phyloP scores from a whole-genome alignment of 2,329 filamentous ascomycete genomes.

The Kalmusia sp. region DNA sequence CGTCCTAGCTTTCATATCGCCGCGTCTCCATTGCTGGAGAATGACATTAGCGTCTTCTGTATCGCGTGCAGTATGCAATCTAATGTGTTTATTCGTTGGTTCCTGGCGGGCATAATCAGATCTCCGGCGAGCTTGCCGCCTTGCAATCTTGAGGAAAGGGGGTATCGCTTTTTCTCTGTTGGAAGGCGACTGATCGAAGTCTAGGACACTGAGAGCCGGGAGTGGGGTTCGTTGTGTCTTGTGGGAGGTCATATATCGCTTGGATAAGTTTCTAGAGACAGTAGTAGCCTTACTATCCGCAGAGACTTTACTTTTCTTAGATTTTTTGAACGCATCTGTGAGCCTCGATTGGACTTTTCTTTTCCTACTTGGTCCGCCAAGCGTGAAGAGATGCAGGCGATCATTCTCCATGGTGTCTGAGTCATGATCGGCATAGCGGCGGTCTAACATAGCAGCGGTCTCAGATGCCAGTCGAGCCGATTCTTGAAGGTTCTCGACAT shows the following conservation, averaged over 20 bases:
- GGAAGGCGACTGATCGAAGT: slow-evolving; percentile 50
- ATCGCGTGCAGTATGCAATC: slow-evolving; percentile 59
- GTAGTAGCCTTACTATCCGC: neutral
- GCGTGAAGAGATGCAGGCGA: slow-evolving; percentile 46
- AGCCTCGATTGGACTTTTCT: slow-evolving; percentile 48
- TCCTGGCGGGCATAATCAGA: slow-evolving; percentile 59
- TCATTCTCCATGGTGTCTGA: slow-evolving; percentile 55
- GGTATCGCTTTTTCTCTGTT: slow-evolving; percentile 48
- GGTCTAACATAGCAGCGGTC: slow-evolving; percentile 32
- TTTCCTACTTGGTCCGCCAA: slow-evolving; percentile 27
- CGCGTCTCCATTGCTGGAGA: slow-evolving; percentile 60
- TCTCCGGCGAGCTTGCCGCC: slow-evolving; percentile 57
- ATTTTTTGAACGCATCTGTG: slow-evolving; percentile 39
- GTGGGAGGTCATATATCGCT: slow-evolving; percentile 15
- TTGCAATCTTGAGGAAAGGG: slow-evolving; percentile 63
- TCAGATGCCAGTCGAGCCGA: slow-evolving; percentile 24
- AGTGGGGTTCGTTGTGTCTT: slow-evolving; percentile 20
- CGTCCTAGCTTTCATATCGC: slow-evolving; percentile 39
- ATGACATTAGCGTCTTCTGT: slow-evolving; percentile 61
- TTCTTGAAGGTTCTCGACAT: slow-evolving; percentile 22
- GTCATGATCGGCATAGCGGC: slow-evolving; percentile 33
- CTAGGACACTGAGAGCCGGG: slow-evolving; percentile 58
- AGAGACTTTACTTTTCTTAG: slow-evolving; percentile 23
- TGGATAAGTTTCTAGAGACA: slow-evolving; percentile 7
- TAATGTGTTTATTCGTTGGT: slow-evolving; percentile 59